Base-by-base conservation (phyloP, 306 rosid genomes). In the Biancaea sappan region DNA sequence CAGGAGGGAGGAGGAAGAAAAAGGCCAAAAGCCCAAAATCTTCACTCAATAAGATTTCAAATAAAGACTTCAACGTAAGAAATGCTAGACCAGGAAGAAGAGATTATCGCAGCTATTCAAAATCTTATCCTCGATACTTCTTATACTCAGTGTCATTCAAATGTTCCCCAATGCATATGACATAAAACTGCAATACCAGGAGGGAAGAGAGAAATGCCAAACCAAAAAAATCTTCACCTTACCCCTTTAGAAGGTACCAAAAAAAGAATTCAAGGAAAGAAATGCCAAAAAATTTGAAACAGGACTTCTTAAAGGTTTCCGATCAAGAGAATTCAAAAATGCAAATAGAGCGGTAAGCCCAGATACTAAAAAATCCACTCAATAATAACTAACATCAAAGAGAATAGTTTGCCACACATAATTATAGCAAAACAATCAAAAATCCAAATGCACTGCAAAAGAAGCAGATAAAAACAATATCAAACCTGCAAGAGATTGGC, bases 401-500 rank as follows among this genome's bases (percentile, higher is more conserved):
- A 34, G 0, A 50, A 0, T 26, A 35, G 73, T 43, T 14, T 43
- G 18, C 2, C n/a, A 43, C 50, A 15, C 50, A 46, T 0, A 54
- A 59, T 41, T 5, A 16, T 32, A 71, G 22, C 29, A 75, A 18
- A 66, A 22, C 59, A 57, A 18, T 34, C 35, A 43, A 56, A 56
- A 13, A 10, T 53, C 15, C 47, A 66, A 60, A 38, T 31, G 59
- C 44, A 68, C 48, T 31, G 19, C 47, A 19, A 13, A 38, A 29
- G 31, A 47, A 18, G 5, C 14, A 16, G 50, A 32, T 0, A 41
- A 15, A 15, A 47, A 64, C 2, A 12, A 34, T 19, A 12, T 0
- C 24, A 1, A 24, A 89, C 94, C 94, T 89, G 94, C 66, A 89
- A 76, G 50, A 89, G 84, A 84, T 89, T 89, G 6, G 94, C 94